Percentiles rank a stretch among this genome's conserved stretches.
These are phyloP conservation scores for Lasiosphaeria hispida DNA, from an alignment of 495 filamentous ascomycete species.

Conservation along the genomic window DNA sequence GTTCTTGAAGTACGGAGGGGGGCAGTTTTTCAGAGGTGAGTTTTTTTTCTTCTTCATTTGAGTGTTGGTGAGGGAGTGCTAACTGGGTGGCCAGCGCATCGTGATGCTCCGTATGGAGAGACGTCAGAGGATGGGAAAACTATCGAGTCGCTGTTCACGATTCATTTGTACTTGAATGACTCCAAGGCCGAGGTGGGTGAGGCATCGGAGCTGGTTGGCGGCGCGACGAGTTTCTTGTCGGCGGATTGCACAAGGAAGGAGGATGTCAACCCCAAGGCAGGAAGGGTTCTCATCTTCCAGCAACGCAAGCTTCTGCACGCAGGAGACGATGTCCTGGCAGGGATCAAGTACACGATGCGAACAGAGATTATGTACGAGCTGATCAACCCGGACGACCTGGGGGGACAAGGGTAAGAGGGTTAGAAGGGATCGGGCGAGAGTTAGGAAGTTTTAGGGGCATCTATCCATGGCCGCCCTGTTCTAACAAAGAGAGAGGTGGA, in stretches of 20 bases:
- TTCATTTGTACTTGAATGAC: slow-evolving; percentile 81
- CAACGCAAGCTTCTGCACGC: slow-evolving; percentile 66
- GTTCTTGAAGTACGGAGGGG: slow-evolving; percentile 73
- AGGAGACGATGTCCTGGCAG: slow-evolving; percentile 70
- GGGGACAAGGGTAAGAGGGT: no score
- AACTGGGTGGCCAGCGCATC: slow-evolving; percentile 55
- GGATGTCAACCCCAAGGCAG: slow-evolving; percentile 67
- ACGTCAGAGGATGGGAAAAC: slow-evolving; percentile 45
- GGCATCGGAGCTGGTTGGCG: slow-evolving; percentile 50
- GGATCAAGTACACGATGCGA: slow-evolving; percentile 74
- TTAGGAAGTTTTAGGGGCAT: no score
- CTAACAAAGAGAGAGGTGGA: no score
- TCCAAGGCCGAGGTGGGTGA: slow-evolving; percentile 34
- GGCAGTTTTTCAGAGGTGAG: slow-evolving; percentile 71
- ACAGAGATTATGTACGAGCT: slow-evolving; percentile 72
- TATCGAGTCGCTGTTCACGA: slow-evolving; percentile 64
- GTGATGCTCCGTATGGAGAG: slow-evolving; percentile 66
- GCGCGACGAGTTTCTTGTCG: slow-evolving; percentile 63
- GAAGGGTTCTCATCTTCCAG: slow-evolving; percentile 76
- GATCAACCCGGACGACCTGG: background rate
- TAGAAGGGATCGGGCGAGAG: no score
- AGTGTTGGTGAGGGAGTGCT: background rate
- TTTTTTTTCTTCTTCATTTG: slow-evolving; percentile 13
- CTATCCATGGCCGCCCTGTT: no score
- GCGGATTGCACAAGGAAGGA: slow-evolving; percentile 44